A percentile compares a stretch with the other conserved stretches of the same genome.
Conservation (phyloP, 257 asterid species). For the Linderniella brevidens region DNA sequence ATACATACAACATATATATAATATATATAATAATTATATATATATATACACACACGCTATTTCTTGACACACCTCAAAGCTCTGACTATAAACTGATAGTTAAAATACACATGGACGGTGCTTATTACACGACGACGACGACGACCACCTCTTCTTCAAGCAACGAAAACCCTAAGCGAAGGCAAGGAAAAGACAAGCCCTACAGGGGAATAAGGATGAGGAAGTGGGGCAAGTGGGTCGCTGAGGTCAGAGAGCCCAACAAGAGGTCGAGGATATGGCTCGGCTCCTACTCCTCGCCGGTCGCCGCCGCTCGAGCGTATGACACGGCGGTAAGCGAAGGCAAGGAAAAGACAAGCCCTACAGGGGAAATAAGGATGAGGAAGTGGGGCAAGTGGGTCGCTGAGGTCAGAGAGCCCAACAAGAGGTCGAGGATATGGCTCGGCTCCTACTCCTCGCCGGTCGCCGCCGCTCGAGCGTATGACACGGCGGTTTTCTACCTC, state of each 20-base stretch:
- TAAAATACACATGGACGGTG: slow-evolving; percentile 14
- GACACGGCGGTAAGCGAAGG: slow-evolving; percentile 29
- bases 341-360: slow-evolving; percentile 20
- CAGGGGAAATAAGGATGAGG: slow-evolving; percentile 31
- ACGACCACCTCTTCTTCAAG: slow-evolving; percentile 18
- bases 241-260: slow-evolving; percentile 31
- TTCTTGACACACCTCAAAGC: too few relatives aligned
- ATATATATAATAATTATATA: too few relatives aligned
- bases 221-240: slow-evolving; percentile 43
- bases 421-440: slow-evolving; percentile 33
- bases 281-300: slow-evolving; percentile 35
- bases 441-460: slow-evolving; percentile 36
- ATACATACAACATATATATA: too few relatives aligned
- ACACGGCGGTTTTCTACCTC: slow-evolving; percentile 33
- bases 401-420: slow-evolving; percentile 30
- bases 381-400: slow-evolving; percentile 47
- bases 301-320: slow-evolving; percentile 41
- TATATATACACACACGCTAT: too few relatives aligned
- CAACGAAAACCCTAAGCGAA: slow-evolving; percentile 15
- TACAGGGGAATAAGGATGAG: slow-evolving; percentile 36
- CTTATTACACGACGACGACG: slow-evolving; percentile 17
- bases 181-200: slow-evolving; percentile 17
- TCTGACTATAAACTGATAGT: too few relatives aligned
- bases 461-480: slow-evolving; percentile 44
- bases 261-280: slow-evolving; percentile 35